These are phyloP conservation scores for Nepenthes alata DNA, from an alignment of 179 eudicot genomes.

Conservation along the genomic window DNA sequence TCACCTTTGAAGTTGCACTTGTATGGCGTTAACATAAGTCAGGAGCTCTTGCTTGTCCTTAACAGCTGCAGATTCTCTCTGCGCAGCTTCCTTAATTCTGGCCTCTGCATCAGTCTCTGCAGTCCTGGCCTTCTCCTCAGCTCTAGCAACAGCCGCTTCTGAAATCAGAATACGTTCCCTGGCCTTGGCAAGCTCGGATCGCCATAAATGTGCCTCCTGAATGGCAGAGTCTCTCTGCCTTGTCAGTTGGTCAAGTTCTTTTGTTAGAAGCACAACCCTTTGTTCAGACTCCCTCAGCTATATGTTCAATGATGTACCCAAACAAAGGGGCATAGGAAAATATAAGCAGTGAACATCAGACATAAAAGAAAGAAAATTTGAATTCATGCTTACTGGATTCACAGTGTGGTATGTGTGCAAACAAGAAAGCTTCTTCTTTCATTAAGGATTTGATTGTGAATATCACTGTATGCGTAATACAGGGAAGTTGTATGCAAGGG, in stretches of 20 bases:
- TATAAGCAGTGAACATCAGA: too few relatives aligned
- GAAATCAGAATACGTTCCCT: constrained; percentile 74
- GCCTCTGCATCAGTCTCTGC: constrained; percentile 60
- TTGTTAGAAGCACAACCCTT: constrained; percentile 32
- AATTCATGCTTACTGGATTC: too few relatives aligned
- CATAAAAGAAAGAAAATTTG: too few relatives aligned
- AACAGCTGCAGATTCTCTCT: constrained; percentile 50
- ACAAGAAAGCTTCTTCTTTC: too few relatives aligned
- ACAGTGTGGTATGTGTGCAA: too few relatives aligned
- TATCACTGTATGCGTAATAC: too few relatives aligned
- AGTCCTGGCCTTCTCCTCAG: constrained; percentile 76
- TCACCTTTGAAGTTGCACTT: constrained; percentile 75
- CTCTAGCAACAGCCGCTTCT: constrained; percentile 88
- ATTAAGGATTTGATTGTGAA: too few relatives aligned
- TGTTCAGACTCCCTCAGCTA: constrained; percentile 65
- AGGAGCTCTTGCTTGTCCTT: constrained; percentile 74
- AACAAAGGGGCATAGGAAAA: too few relatives aligned
- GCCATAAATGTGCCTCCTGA: constrained; percentile 93
- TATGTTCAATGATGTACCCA: not conserved
- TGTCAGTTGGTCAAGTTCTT: constrained; percentile 50
- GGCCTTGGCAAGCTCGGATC: constrained; percentile 89
- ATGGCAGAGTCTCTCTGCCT: constrained; percentile 68
- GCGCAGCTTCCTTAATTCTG: constrained; percentile 58
- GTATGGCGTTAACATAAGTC: constrained; percentile 52
- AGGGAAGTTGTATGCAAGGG: too few relatives aligned